Conservation (phyloP, 805 yeast species). For the Ogataea henricii region DNA sequence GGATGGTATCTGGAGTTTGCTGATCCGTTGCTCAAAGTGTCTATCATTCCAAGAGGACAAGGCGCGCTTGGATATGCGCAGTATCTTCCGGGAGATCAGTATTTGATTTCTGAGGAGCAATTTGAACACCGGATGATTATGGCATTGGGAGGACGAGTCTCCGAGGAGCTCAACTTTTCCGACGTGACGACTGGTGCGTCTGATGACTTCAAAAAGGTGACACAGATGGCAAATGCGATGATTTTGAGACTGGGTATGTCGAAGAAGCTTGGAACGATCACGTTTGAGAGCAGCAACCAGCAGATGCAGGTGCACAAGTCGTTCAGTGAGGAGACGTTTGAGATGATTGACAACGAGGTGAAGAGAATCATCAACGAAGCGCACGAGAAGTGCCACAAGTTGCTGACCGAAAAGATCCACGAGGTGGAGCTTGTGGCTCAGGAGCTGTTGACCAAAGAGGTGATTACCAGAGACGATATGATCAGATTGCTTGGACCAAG, state of each 20-base stretch:
- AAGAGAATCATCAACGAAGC: slow-evolving; percentile 75
- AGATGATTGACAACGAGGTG: slow-evolving; percentile 79
- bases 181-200: slow-evolving; percentile 96
- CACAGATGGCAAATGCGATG: slow-evolving; percentile 91
- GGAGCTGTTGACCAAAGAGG: slow-evolving; percentile 82
- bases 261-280: slow-evolving; percentile 77
- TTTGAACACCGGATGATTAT: slow-evolving; percentile 84
- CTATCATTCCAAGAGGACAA: slow-evolving; percentile 95
- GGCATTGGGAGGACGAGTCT: slow-evolving; percentile 96
- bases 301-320: slow-evolving; percentile 60
- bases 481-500: slow-evolving; percentile 84
- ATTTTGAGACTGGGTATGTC: slow-evolving; percentile 94
- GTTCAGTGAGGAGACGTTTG: slow-evolving; percentile 85
- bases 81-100: slow-evolving; percentile 91
- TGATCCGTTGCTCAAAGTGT: slow-evolving; percentile 91
- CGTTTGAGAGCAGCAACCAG: slow-evolving; percentile 69
- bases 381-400: slow-evolving; percentile 65
- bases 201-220: slow-evolving; percentile 95
- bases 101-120: slow-evolving; percentile 75
- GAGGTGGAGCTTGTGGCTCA: slow-evolving; percentile 88
- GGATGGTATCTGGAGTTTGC: slow-evolving; percentile 94
- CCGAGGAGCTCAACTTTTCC: slow-evolving; percentile 89
- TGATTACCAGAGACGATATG: slow-evolving; percentile 92
- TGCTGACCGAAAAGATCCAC: slow-evolving; percentile 67
- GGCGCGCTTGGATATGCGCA: slow-evolving; percentile 98